Evolutionary conservation across 169 alveolate species (phyloP).

Genomic region (Eimeria necatrix): DNA sequence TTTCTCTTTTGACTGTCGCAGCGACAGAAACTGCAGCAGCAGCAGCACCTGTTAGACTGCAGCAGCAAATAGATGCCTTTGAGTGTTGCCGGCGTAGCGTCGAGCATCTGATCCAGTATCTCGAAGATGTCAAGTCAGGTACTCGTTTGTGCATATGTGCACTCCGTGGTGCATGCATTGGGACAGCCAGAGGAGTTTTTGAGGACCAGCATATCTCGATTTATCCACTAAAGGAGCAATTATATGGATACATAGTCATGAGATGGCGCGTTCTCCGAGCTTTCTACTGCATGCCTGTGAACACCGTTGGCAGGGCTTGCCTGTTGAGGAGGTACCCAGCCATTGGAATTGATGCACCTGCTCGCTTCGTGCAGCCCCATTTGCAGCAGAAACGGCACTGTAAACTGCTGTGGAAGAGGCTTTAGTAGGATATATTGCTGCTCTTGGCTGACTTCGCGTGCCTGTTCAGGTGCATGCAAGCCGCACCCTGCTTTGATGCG

Average conservation of each 20-base stretch:
- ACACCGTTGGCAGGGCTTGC: too few species aligned
- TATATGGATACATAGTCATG: too few species aligned
- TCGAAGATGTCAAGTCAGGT: slow-evolving; percentile 51
- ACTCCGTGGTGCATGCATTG: not conserved
- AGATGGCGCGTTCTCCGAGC: too few species aligned
- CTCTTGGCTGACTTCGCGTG: not conserved
- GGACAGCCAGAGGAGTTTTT: too few species aligned
- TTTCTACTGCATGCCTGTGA: too few species aligned
- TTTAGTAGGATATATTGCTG: not conserved
- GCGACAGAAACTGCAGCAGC: slow-evolving; percentile 40
- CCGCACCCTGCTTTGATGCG: slow-evolving; percentile 50
- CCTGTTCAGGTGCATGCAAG: slow-evolving; percentile 23
- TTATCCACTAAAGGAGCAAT: too few species aligned
- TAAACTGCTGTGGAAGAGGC: not conserved
- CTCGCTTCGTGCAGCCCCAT: not conserved
- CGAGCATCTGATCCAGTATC: slow-evolving; percentile 38
- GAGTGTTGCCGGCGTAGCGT: slow-evolving; percentile 23
- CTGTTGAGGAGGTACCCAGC: too few species aligned
- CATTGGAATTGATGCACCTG: not conserved
- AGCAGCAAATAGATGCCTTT: slow-evolving; percentile 46
- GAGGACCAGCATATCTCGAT: too few species aligned
- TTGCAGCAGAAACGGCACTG: not conserved
- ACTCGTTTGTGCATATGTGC: not conserved
- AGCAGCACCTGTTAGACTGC: slow-evolving; percentile 59
- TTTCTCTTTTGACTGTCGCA: not conserved